Evolutionary conservation across 495 filamentous ascomycete species (phyloP).

Genomic region (Extremus antarcticus): DNA sequence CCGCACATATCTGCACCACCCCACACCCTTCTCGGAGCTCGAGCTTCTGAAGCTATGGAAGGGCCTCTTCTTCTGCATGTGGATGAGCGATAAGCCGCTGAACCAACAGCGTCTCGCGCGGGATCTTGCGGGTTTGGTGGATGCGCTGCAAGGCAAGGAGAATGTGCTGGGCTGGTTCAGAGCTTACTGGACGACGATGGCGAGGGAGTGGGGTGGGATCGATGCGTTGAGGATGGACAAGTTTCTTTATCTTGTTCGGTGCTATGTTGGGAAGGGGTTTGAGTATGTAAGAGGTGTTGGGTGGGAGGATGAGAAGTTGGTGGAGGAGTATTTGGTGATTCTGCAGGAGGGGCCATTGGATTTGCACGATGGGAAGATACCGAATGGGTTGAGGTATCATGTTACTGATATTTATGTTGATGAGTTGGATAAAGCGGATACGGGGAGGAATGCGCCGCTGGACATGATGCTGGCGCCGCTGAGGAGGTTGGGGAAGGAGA

Average conservation of each 20-base stretch:
- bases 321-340: slow-evolving; percentile 30
- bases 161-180: slow-evolving; percentile 55
- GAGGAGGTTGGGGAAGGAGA: slow-evolving; percentile 43
- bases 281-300: slow-evolving; percentile 32
- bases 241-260: slow-evolving; percentile 74
- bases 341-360: slow-evolving; percentile 35
- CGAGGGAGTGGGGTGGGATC: slow-evolving; percentile 67
- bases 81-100: slow-evolving; percentile 82
- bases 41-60: slow-evolving; percentile 93
- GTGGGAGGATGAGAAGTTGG: slow-evolving; percentile 27
- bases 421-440: slow-evolving; percentile 52
- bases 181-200: slow-evolving; percentile 87
- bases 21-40: slow-evolving; percentile 53
- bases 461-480: slow-evolving; percentile 50
- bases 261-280: slow-evolving; percentile 60
- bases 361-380: slow-evolving; percentile 41
- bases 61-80: slow-evolving; percentile 93
- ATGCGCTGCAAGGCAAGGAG: slow-evolving; percentile 44
- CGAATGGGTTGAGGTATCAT: slow-evolving; percentile 79
- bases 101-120: slow-evolving; percentile 75
- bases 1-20: slow-evolving; percentile 61
- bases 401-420: slow-evolving; percentile 83
- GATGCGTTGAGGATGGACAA: slow-evolving; percentile 80
- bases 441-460: slow-evolving; percentile 42
- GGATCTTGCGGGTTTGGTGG: slow-evolving; percentile 64